Evolutionary conservation across 176 grass and related monocot species (phyloP), one percentile per base, ranked within the genome.

Genomic region (Metroxylon sagu): DNA sequence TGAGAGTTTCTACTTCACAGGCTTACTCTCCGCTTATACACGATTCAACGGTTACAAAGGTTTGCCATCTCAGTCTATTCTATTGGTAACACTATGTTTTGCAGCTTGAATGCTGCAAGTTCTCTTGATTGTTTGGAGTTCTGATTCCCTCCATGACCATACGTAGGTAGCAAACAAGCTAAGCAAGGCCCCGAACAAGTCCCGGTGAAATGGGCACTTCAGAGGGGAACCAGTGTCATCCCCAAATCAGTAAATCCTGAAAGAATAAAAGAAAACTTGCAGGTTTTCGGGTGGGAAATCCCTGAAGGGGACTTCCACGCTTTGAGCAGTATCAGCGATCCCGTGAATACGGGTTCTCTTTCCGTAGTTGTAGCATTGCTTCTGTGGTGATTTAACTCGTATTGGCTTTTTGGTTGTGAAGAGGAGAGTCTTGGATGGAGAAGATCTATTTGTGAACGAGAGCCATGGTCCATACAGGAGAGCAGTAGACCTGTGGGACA

Each of bases 181-280:
- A 64, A 89, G 85, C 62, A 89, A 75, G 77, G 85, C 61, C 55
- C 69, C 85, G 5, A 70, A 23, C 84, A 88, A 76, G 84, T 94
- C 59, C 76, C 88, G 52, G 54, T 94, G 72, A 94, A 67, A 62
- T 94, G 89, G 89, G 68, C 72, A 14, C 43, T 95, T 19, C 82
- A 83, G 28, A 85, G 89, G 68, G 79, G 85, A 25, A 95, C 89
- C 3, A 95, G 76, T 6, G 85, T 85, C 6, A 85, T 95, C 14
- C 89, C 89, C 1, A 95, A 95, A 26, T 89, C 89, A 18, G 83
- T 69, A 29, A 72, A 89, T 52, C 74, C 79, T n/a, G 89, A 82
- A 61, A 83, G 89, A 54, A 89, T 89, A 28, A 83, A 69, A 54
- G 85, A 89, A 59, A 89, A 89, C 29, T 80, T 89, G 10, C 82